Base-by-base conservation (phyloP, 192 early-diverging fungal genomes). In the Coemansia brasiliensis region DNA sequence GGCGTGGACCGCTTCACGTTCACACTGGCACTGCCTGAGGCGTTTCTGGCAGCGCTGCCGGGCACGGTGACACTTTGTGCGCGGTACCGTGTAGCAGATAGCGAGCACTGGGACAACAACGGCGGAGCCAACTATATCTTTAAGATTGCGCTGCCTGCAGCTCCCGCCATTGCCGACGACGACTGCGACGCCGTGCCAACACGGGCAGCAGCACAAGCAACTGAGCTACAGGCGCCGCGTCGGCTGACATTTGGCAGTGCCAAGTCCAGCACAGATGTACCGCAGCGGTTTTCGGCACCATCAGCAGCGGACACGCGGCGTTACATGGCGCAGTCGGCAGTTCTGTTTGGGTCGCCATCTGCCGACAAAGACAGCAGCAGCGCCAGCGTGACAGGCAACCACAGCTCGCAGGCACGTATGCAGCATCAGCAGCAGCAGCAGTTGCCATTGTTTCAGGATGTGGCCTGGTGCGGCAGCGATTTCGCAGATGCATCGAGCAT, bases 41-140 rank as follows among this genome's bases (percentile, higher is more conserved):
- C 46, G 12, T 79, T 83, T 38, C 52, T 55, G 6, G 64, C 43
- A 7, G 39, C 50, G 24, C 62, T 79, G 53, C 78, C 62, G 1
- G 74, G 55, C 24, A 82, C 81, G 0, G 71, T 89, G 46, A 87
- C 80, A 35, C 61, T 90, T 50, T 86, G 85, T 26, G 79, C 86
- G 25, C 74, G 81, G 6, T 94, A 92, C 67, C 75, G 66, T 18
- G 92, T 94, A 16, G 80, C 77, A 17, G 86, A 85, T 5, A 57
- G 53, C 21, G 88, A 91, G 68, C 83, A 85, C 73, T 98, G 95
- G 95, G 95, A 98, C 83, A 98, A 94, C 79, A 98, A 98, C 83
- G 61, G 65, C 55, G 90, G 91, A 40, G 68, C 74, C 51, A 98
- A 98, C 82, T 94, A 93, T 80, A 77, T 85, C 55, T 80, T 92